Conservation (phyloP, 306 rosid genomes). For the Glycine soja region DNA sequence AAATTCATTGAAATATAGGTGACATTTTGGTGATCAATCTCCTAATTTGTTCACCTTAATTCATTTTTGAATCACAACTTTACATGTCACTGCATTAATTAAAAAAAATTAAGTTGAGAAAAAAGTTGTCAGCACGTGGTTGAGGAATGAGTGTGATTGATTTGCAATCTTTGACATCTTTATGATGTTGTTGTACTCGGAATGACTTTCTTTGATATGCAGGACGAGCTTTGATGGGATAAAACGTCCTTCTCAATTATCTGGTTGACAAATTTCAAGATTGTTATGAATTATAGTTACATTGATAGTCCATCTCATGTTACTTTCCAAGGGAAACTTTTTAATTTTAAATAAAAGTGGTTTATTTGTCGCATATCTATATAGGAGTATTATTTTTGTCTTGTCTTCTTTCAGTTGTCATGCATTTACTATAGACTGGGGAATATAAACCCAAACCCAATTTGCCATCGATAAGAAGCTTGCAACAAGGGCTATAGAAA, state of each 20-base stretch:
- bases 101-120: background rate
- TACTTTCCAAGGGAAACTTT: conserved; percentile 4
- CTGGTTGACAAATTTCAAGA: conserved; percentile 22
- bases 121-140: background rate
- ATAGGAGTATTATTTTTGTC: background rate
- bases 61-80: conserved; percentile 1
- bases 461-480: background rate
- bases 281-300: conserved; percentile 6
- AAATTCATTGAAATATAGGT: conserved; percentile 12
- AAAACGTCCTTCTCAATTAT: background rate
- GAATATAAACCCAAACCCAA: background rate
- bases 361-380: conserved; percentile 1
- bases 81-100: conserved; percentile 16
- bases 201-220: conserved; percentile 51
- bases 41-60: background rate
- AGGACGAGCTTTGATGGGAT: conserved; percentile 77
- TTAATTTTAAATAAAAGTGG: background rate
- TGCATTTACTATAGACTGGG: background rate
- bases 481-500: background rate
- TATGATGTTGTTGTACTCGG: conserved; percentile 9
- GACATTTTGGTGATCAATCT: conserved; percentile 6
- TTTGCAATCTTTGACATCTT: background rate
- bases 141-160: conserved; percentile 7
- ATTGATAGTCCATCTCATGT: conserved; percentile 12
- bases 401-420: background rate